Evolutionary conservation across 1,139 yeast genomes (phyloP), one percentile per base, ranked within the genome.

Genomic region (Schwanniomyces etchellsii): DNA sequence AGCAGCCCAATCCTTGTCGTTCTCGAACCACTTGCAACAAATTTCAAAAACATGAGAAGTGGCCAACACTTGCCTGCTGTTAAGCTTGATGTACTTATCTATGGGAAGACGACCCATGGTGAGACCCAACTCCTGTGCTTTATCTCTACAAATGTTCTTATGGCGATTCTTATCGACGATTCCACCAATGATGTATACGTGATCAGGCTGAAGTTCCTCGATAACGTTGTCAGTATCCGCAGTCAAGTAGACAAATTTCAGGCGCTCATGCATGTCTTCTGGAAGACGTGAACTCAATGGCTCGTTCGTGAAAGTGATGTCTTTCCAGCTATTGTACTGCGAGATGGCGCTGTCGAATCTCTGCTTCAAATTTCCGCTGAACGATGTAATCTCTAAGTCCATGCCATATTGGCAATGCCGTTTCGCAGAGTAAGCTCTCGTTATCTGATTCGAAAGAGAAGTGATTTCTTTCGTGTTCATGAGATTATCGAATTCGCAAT

Each of bases 91-190:
- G 48, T 70, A 86, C 55, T 88, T 84, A 35, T 81, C 95, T 37
- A 91, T 86, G 3, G 98, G 98, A 35, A 91, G 68, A 46, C 85
- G 71, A 14, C 80, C 91, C 4, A 94, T 85, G 27, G 64, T 56
- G 14, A 91, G 66, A 0, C 88, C 88, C 44, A 84, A 61, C 37
- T 67, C 60, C 42, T 77, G 70, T 1, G 98, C 98, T 54, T 89
- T 91, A 42, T 82, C 71, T 34, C 76, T 69, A 55, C 98, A 91
- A 30, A 91, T 58, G 39, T 70, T 67, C 56, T 89, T 89, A 62
- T 91, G 83, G 43, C 97, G 72, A 40, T 94, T 94, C 55, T 89
- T 91, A 55, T 91, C 98, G 5, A 91, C 97, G 33, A 91, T 89
- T 1, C 98, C 98, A 6, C 98, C 98, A 32, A 91, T 78, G 28